Conservation (phyloP, 2,329 filamentous ascomycete species). For the Monosporascus sp. region DNA sequence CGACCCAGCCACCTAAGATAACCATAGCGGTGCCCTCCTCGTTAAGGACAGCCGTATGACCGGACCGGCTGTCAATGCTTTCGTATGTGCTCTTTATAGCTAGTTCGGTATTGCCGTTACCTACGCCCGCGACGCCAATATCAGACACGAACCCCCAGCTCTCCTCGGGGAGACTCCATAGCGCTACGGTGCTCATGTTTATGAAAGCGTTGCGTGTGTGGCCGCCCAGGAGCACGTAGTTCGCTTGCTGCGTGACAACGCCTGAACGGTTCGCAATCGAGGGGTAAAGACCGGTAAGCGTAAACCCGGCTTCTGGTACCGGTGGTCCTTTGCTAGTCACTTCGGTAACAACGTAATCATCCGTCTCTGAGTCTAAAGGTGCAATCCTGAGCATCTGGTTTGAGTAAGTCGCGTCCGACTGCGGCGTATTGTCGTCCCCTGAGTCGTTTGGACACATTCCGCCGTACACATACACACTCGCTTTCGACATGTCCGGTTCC, state of each 20-base stretch:
- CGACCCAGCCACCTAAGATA: constrained; percentile 89
- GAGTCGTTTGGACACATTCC: constrained; percentile 74
- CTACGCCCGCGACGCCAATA: constrained; percentile 43
- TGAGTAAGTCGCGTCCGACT: constrained; percentile 69
- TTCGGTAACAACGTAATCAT: constrained; percentile 31
- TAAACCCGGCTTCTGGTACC: constrained; percentile 81
- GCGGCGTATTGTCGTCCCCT: constrained; percentile 49
- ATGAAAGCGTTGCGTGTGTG: constrained; percentile 81
- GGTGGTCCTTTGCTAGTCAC: constrained; percentile 53
- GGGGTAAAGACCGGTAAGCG: constrained; percentile 67
- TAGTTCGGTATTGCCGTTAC: constrained; percentile 48
- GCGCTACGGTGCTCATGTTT: constrained; percentile 86
- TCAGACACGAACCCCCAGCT: constrained; percentile 73
- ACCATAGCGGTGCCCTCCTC: constrained; percentile 74
- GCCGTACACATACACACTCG: constrained; percentile 70
- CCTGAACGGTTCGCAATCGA: constrained; percentile 65
- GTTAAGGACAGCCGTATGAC: constrained; percentile 78
- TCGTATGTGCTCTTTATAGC: constrained; percentile 37
- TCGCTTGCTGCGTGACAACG: constrained; percentile 64
- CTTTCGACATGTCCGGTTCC: constrained; percentile 45
- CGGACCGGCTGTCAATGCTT: constrained; percentile 73
- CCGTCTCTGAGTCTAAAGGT: constrained; percentile 32
- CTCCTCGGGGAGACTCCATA: constrained; percentile 82
- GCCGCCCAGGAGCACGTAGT: constrained; percentile 78
- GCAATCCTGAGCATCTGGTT: constrained; percentile 69